Evolutionary conservation across 2,329 filamentous ascomycete species (phyloP).

Genomic region (Aspergillus candidus): DNA sequence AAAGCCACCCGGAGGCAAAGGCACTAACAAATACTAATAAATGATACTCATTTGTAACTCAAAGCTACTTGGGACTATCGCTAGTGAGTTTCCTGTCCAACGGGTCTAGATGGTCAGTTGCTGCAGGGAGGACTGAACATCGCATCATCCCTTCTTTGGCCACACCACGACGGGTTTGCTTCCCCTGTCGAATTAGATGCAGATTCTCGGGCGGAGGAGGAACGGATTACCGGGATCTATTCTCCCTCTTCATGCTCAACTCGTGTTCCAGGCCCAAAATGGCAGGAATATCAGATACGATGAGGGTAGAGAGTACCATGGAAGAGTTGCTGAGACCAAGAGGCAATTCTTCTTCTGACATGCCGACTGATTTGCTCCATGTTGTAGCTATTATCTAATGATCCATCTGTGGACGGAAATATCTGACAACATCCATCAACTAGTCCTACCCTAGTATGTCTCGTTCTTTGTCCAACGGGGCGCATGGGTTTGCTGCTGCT

Average conservation of each 20-base stretch:
- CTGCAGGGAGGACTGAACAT: slow-evolving; percentile 7
- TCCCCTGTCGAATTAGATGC: slow-evolving; percentile 12
- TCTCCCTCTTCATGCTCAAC: slow-evolving; percentile 1
- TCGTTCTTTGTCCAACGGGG: slow-evolving; percentile 5
- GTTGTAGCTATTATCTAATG: too few species aligned
- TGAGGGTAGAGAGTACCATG: not conserved
- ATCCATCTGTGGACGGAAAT: too few species aligned
- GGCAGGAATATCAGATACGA: not conserved
- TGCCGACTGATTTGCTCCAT: too few species aligned
- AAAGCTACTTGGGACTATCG: too few species aligned
- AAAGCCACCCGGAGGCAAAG: too few species aligned
- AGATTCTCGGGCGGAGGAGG: slow-evolving; percentile 5
- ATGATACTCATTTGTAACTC: too few species aligned
- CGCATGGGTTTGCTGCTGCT: slow-evolving; percentile 1
- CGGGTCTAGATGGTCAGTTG: too few species aligned
- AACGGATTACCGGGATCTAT: slow-evolving; percentile 2
- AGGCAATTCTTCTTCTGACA: too few species aligned
- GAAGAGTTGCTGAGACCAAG: too few species aligned
- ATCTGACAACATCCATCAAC: too few species aligned
- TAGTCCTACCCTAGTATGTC: not conserved
- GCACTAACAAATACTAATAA: too few species aligned
- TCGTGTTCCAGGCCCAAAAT: not conserved
- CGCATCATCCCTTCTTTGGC: slow-evolving; percentile 3
- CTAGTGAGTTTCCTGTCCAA: too few species aligned
- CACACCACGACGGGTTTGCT: slow-evolving; percentile 7